These are phyloP conservation scores for Exophiala oligosperma DNA, from an alignment of 2,329 filamentous ascomycete genomes.

Conservation along the genomic window DNA sequence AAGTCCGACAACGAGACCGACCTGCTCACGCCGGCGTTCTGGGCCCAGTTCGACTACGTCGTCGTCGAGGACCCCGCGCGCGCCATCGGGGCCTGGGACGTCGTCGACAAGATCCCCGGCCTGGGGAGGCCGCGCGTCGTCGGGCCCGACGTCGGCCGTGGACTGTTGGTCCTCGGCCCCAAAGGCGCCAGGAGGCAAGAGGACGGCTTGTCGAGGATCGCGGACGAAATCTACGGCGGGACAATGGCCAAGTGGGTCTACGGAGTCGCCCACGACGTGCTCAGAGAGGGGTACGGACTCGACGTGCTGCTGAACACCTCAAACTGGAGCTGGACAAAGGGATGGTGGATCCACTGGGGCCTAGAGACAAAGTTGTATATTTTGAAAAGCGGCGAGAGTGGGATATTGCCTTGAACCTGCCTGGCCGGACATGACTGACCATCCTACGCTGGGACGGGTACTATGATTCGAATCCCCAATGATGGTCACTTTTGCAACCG, in stretches of 20 bases:
- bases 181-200: conserved; percentile 30
- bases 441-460: too few relatives aligned
- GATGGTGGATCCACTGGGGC: conserved; percentile 57
- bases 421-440: not conserved
- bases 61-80: conserved; percentile 53
- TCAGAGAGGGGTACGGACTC: conserved; percentile 31
- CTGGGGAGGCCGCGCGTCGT: conserved; percentile 54
- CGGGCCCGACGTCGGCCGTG: conserved; percentile 40
- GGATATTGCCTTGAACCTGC: conserved; percentile 1
- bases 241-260: conserved; percentile 16
- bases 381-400: conserved; percentile 37
- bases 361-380: conserved; percentile 57
- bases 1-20: conserved; percentile 56
- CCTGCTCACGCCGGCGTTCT: conserved; percentile 55
- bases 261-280: conserved; percentile 33
- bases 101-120: conserved; percentile 50
- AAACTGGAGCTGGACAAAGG: conserved; percentile 39
- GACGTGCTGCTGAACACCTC: conserved; percentile 30
- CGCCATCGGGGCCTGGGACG: conserved; percentile 54
- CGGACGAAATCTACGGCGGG: conserved; percentile 25
- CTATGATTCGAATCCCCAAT: too few relatives aligned
- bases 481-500: not conserved
- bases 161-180: conserved; percentile 25
- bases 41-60: conserved; percentile 60
- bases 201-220: conserved; percentile 34